Percentiles rank a stretch among this genome's conserved stretches.
Conservation (phyloP, 1,284 basidiomycete species). For the Thecaphora thlaspeos region DNA sequence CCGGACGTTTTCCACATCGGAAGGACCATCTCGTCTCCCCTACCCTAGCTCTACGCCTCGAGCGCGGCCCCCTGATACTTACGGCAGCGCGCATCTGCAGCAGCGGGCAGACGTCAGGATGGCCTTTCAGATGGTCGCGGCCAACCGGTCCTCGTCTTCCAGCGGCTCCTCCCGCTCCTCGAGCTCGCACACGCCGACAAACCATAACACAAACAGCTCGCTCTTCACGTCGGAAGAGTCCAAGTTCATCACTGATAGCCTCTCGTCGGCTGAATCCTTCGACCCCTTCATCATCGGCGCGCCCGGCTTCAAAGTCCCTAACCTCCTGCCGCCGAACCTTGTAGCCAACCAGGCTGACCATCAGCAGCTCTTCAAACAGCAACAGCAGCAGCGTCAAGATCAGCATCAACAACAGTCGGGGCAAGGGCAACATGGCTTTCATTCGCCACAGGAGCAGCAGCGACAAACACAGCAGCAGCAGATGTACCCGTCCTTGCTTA, state of each 20-base stretch:
- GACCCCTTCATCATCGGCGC: slow-evolving; percentile 49
- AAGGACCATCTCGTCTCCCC: too few relatives aligned
- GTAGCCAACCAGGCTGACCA: slow-evolving; percentile 15
- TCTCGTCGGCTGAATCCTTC: slow-evolving; percentile 39
- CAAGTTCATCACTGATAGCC: slow-evolving; percentile 45
- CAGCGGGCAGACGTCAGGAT: too few relatives aligned
- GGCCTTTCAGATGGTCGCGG: too few relatives aligned
- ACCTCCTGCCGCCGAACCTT: slow-evolving; percentile 36
- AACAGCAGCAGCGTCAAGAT: slow-evolving; percentile 9
- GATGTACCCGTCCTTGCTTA: not conserved
- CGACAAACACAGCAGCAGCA: slow-evolving; percentile 5
- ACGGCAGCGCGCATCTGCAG: too few relatives aligned
- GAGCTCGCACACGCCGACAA: slow-evolving; percentile 22
- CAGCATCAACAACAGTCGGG: too few relatives aligned
- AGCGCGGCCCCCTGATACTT: too few relatives aligned
- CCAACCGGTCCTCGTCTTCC: slow-evolving; percentile 19
- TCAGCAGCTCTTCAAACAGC: not conserved
- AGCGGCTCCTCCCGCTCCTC: slow-evolving; percentile 27
- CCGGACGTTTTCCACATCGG: too few relatives aligned
- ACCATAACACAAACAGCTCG: slow-evolving; percentile 17
- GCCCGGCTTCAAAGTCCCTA: slow-evolving; percentile 48
- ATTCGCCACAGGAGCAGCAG: too few relatives aligned
- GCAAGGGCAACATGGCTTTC: too few relatives aligned
- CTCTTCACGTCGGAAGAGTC: slow-evolving; percentile 47
- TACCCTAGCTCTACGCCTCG: too few relatives aligned